Evolutionary conservation across 805 yeast genomes (phyloP).

Genomic region (Metschnikowia anglica): DNA sequence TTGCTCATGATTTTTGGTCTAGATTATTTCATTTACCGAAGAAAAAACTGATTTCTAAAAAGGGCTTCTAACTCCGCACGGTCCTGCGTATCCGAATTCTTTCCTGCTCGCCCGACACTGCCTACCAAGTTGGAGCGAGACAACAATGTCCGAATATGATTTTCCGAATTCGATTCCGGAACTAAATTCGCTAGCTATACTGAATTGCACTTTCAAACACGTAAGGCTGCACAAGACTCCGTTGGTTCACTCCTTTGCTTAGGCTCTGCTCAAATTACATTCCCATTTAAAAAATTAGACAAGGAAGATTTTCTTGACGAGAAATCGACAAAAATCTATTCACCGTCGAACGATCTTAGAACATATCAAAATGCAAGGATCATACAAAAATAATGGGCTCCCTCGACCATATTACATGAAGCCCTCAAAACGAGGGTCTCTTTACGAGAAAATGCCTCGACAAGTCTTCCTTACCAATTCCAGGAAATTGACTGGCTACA

Average conservation of each 20-base stretch:
- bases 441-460: constrained; percentile 34
- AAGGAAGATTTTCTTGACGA: not conserved
- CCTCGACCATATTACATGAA: constrained; percentile 50
- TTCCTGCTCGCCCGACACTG: constrained; percentile 2
- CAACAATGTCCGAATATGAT: not conserved
- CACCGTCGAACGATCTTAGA: too few relatives aligned
- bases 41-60: not conserved
- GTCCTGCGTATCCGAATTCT: constrained; percentile 1
- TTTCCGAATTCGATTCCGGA: not conserved
- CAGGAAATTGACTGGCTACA: constrained; percentile 39
- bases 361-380: constrained; percentile 38
- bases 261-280: too few relatives aligned
- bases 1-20: not conserved
- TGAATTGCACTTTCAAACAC: too few relatives aligned
- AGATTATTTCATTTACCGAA: not conserved
- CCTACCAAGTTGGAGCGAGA: not conserved
- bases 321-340: too few relatives aligned
- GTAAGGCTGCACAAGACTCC: too few relatives aligned
- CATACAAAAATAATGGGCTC: constrained; percentile 41
- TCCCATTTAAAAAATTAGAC: too few relatives aligned
- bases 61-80: not conserved
- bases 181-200: too few relatives aligned
- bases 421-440: constrained; percentile 38
- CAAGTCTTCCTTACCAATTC: constrained; percentile 37
- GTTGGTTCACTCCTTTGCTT: too few relatives aligned